Conservation (phyloP, 2,329 filamentous ascomycete genomes). For the Dactylonectria macrodidyma region DNA sequence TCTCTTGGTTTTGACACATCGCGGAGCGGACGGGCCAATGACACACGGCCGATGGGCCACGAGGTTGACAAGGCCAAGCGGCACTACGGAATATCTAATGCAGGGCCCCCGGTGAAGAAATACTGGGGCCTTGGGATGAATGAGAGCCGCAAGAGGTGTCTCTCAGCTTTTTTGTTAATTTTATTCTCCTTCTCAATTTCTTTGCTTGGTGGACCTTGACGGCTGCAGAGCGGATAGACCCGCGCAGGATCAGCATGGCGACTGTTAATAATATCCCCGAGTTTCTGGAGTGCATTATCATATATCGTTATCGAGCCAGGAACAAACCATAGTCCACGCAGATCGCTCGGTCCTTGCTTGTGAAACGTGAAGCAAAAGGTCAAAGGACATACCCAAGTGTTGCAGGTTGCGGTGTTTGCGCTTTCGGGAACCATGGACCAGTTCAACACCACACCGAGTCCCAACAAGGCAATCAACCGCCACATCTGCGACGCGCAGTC, state of each 20-base stretch:
- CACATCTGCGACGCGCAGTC: neutral
- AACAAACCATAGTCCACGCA: neutral
- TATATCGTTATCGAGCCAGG: neutral
- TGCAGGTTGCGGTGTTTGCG: slow-evolving; percentile 6
- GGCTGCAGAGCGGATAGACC: neutral
- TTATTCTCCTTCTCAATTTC: neutral
- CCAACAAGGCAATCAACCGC: neutral
- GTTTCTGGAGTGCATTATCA: neutral
- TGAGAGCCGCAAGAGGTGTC: neutral
- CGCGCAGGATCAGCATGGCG: neutral
- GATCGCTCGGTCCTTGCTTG: neutral
- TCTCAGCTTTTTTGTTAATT: neutral
- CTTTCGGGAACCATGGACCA: neutral
- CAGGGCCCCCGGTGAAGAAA: neutral
- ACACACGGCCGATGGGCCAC: slow-evolving; percentile 36
- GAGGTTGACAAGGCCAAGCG: slow-evolving; percentile 26
- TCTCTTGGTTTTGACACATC: no score
- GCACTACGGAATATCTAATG: neutral
- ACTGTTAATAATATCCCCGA: neutral
- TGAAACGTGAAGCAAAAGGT: neutral
- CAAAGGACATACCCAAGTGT: neutral
- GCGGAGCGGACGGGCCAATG: slow-evolving; percentile 34
- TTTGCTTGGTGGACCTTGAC: neutral
- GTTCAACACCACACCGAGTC: slow-evolving; percentile 24
- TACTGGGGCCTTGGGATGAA: neutral